Conservation (phyloP, 495 filamentous ascomycete species). For the Xylaria longipes region DNA sequence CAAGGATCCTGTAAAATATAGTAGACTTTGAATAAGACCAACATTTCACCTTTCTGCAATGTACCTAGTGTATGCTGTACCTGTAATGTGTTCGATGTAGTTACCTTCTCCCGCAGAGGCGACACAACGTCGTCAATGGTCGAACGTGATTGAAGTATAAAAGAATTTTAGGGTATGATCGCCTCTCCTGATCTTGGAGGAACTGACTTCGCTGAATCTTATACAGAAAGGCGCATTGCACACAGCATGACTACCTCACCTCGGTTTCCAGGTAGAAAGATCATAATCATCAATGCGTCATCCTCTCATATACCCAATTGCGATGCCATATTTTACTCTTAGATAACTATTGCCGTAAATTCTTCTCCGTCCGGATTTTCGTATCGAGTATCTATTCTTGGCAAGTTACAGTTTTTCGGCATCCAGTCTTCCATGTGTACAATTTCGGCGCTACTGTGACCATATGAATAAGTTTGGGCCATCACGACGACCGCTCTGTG, state of each 20-base stretch:
- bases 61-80: not conserved
- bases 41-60: not conserved
- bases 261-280: not conserved
- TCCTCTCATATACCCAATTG: no score
- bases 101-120: not conserved
- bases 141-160: not conserved
- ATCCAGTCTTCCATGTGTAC: no score
- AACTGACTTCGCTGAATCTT: not conserved
- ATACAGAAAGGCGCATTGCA: not conserved
- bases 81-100: not conserved
- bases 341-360: not conserved
- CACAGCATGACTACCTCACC: not conserved
- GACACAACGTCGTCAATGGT: not conserved
- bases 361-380: not conserved
- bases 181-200: not conserved
- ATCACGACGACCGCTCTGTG: not conserved
- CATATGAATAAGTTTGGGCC: not conserved
- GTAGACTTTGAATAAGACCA: not conserved
- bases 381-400: not conserved
- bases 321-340: not conserved
- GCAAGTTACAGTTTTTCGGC: no score
- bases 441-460: not conserved
- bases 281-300: not conserved
- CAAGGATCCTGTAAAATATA: not conserved
- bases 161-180: not conserved